Conservation (phyloP, 225 moss, liverwort and hornwort genomes). For the Bryoerythrophyllum caledonicum region DNA sequence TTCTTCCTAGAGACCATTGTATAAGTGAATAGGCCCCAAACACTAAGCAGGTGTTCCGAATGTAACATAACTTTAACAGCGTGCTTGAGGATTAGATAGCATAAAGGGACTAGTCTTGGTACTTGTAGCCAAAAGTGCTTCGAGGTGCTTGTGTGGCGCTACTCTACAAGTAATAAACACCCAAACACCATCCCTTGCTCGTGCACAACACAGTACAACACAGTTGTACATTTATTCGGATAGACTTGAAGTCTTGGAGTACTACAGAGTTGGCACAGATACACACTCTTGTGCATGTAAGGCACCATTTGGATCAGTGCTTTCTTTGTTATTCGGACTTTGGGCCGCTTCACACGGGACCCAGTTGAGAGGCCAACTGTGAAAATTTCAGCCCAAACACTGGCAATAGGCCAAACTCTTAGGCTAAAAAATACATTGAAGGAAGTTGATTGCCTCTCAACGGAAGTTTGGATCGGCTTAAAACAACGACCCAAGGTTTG, state of each 20-base stretch:
- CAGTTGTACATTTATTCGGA: not conserved
- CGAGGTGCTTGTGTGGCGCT: not conserved
- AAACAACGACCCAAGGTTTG: no score
- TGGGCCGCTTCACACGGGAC: no score
- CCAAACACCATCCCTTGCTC: not conserved
- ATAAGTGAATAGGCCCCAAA: no score
- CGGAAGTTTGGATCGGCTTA: no score
- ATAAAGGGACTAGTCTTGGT: not conserved
- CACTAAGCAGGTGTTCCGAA: no score
- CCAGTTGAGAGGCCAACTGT: no score
- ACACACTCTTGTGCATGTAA: not conserved
- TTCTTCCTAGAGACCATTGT: no score
- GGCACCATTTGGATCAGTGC: not conserved
- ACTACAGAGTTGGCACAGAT: not conserved
- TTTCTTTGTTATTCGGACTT: no score
- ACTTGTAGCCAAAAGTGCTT: not conserved
- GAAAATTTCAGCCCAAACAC: no score
- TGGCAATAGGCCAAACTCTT: no score
- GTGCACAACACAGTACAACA: not conserved
- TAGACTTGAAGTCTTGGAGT: conserved; percentile 1
- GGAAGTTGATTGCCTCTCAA: no score
- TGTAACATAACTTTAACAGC: not conserved
- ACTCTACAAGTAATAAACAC: not conserved
- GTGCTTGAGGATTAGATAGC: not conserved
- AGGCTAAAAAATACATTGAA: no score